Conservation (phyloP, 768 basidiomycete genomes). For the Sporobolomyces pararoseus region DNA sequence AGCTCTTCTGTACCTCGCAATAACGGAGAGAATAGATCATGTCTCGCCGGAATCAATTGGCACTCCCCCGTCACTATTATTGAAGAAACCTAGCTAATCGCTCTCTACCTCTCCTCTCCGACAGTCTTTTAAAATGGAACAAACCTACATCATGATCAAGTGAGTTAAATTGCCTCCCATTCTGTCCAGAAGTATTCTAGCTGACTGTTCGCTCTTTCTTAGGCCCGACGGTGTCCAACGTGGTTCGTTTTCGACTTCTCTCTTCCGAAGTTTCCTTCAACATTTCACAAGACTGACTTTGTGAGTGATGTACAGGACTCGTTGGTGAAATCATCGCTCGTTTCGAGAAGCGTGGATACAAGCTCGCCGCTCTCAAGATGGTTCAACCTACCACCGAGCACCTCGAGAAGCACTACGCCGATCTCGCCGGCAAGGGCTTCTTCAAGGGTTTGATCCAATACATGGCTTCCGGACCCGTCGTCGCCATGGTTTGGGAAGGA, state of each 20-base stretch:
- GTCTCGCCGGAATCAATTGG: too few species aligned
- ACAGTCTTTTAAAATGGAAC: constrained; percentile 23
- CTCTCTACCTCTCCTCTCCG: background rate
- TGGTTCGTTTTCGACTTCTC: constrained; percentile 44
- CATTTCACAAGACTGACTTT: too few species aligned
- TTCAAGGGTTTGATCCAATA: constrained; percentile 95
- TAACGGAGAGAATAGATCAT: too few species aligned
- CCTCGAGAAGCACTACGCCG: constrained; percentile 95
- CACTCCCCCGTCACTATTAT: too few species aligned
- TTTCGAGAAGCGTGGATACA: constrained; percentile 98
- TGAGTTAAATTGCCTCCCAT: constrained; percentile 45
- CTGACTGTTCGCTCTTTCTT: constrained; percentile 11
- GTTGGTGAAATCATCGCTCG: constrained; percentile 91
- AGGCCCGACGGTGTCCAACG: constrained; percentile 99
- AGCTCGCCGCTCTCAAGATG: constrained; percentile 91
- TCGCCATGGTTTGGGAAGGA: constrained; percentile 94
- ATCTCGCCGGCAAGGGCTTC: constrained; percentile 89
- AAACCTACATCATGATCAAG: constrained; percentile 99
- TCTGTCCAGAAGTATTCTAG: background rate
- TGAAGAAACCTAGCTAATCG: background rate
- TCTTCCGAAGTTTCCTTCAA: too few species aligned
- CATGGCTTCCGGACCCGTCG: constrained; percentile 84
- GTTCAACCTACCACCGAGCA: constrained; percentile 72
- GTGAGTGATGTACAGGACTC: constrained; percentile 61
- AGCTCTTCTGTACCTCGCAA: too few species aligned